Evolutionary conservation across 2,329 filamentous ascomycete genomes (phyloP).

Genomic region (Fusarium sp.): DNA sequence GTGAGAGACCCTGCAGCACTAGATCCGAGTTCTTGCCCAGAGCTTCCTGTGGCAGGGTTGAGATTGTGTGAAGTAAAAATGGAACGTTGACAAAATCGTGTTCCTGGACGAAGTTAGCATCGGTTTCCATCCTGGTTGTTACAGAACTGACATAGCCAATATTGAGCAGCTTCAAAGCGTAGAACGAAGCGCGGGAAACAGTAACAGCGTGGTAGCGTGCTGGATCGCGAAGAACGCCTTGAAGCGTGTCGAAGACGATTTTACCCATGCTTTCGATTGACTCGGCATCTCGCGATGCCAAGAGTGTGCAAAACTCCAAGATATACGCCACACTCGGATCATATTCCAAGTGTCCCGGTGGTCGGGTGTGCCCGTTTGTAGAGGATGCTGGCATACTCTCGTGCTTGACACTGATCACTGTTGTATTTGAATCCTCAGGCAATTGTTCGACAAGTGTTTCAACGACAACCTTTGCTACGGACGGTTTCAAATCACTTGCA

Average conservation of each 20-base stretch:
- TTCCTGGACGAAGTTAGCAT: slow-evolving; percentile 65
- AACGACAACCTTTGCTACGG: slow-evolving; percentile 57
- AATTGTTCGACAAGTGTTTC: slow-evolving; percentile 81
- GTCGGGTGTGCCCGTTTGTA: slow-evolving; percentile 59
- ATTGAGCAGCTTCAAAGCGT: slow-evolving; percentile 83
- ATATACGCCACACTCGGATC: slow-evolving; percentile 89
- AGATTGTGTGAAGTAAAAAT: slow-evolving; percentile 90
- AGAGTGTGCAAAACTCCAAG: slow-evolving; percentile 87
- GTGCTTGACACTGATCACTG: slow-evolving; percentile 90
- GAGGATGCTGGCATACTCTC: slow-evolving; percentile 75
- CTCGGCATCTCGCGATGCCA: slow-evolving; percentile 80
- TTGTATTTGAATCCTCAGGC: slow-evolving; percentile 82
- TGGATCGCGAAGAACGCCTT: slow-evolving; percentile 83
- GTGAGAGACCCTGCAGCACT: slow-evolving; percentile 80
- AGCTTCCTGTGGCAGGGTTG: slow-evolving; percentile 82
- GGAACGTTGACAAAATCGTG: slow-evolving; percentile 92
- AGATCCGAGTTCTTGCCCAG: slow-evolving; percentile 80
- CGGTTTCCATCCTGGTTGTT: background rate
- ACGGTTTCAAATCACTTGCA: slow-evolving; percentile 53
- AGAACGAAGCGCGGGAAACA: slow-evolving; percentile 85
- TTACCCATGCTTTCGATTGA: slow-evolving; percentile 81
- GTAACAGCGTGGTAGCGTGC: slow-evolving; percentile 83
- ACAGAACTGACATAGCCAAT: slow-evolving; percentile 79
- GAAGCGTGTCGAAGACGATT: slow-evolving; percentile 81
- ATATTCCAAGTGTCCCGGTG: slow-evolving; percentile 69